Percentiles rank a stretch among this genome's conserved stretches.
These are phyloP conservation scores for Vaccinium vitisidaea DNA, from an alignment of 148 eudicot genomes.

Conservation along the genomic window DNA sequence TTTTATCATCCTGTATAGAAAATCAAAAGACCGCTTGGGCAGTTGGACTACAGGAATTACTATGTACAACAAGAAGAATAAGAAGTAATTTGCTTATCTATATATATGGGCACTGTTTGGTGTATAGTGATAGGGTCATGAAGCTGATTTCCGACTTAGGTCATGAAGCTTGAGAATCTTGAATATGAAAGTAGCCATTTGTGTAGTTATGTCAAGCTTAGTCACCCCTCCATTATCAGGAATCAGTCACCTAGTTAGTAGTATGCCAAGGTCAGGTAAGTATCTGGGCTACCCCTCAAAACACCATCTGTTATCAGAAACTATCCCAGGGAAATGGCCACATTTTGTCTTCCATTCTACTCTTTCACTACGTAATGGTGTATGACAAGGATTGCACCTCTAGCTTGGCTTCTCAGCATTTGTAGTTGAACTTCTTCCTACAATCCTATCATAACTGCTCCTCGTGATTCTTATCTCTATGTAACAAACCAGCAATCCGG, in stretches of 20 bases:
- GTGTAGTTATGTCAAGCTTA: background rate
- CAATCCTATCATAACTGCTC: background rate
- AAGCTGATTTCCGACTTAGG: too few species aligned
- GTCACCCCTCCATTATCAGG: background rate
- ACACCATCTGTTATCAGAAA: background rate
- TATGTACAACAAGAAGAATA: background rate
- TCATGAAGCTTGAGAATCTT: background rate
- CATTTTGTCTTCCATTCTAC: background rate
- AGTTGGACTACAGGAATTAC: constrained; percentile 4
- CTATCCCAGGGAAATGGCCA: background rate
- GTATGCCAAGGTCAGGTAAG: background rate
- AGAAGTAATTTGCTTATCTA: background rate
- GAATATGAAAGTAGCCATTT: background rate
- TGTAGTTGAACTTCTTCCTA: background rate
- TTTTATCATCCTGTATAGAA: background rate
- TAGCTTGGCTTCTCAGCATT: background rate
- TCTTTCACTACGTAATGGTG: background rate
- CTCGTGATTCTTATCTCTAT: background rate
- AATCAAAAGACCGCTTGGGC: constrained; percentile 10
- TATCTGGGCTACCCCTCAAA: background rate
- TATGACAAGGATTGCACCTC: background rate
- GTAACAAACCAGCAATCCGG: background rate
- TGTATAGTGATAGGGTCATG: background rate
- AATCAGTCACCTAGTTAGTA: background rate
- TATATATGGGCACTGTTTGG: background rate